Conservation (phyloP, 495 filamentous ascomycete genomes). For the Rostrohypoxylon terebratum region DNA sequence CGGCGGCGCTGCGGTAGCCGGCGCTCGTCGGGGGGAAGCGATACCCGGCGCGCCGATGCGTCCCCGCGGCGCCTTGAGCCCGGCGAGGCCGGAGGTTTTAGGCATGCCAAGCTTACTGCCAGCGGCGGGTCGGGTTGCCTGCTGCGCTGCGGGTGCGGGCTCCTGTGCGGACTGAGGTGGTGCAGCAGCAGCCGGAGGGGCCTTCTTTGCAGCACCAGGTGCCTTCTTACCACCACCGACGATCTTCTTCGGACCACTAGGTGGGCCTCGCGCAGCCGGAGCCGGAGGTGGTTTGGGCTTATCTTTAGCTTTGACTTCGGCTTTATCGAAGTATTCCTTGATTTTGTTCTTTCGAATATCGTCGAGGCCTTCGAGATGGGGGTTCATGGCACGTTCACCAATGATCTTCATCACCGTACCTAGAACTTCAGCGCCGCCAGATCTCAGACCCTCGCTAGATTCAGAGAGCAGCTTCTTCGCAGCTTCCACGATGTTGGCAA, state of each 20-base stretch:
- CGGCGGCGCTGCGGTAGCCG: slow-evolving; percentile 63
- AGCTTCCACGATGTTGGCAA: slow-evolving; percentile 84
- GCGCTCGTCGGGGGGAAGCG: slow-evolving; percentile 73
- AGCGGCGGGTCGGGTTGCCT: slow-evolving; percentile 69
- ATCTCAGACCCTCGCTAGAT: slow-evolving; percentile 82
- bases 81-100: slow-evolving; percentile 74
- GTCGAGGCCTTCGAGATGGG: slow-evolving; percentile 93
- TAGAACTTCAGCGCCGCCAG: slow-evolving; percentile 89
- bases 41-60: slow-evolving; percentile 68
- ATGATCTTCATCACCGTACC: slow-evolving; percentile 99
- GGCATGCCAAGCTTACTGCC: slow-evolving; percentile 71
- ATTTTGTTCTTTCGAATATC: slow-evolving; percentile 96
- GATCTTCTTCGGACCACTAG: slow-evolving; percentile 62
- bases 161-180: slow-evolving; percentile 59
- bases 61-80: slow-evolving; percentile 77
- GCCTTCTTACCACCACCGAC: slow-evolving; percentile 61
- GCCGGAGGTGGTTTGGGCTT: slow-evolving; percentile 89
- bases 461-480: slow-evolving; percentile 91
- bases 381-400: slow-evolving; percentile 95
- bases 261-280: slow-evolving; percentile 68
- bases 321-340: slow-evolving; percentile 92
- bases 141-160: slow-evolving; percentile 64
- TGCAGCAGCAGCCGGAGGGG: slow-evolving; percentile 55
- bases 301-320: slow-evolving; percentile 96
- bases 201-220: slow-evolving; percentile 57